These are phyloP conservation scores for Penicillium angulare DNA, from an alignment of 495 filamentous ascomycete species.

Conservation along the genomic window DNA sequence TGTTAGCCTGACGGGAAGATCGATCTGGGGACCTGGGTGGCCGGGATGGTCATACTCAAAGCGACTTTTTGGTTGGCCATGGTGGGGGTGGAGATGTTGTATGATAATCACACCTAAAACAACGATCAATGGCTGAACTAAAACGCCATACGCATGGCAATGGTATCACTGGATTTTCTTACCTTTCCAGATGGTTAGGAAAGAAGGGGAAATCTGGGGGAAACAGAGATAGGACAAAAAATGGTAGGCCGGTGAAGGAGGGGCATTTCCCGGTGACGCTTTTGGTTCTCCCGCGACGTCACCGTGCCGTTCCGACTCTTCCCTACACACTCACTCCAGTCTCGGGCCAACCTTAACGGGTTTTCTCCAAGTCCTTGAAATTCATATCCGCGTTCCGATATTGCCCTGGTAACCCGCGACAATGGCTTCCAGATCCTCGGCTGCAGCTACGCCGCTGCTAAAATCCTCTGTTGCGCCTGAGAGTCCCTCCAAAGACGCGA, in stretches of 20 bases:
- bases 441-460: constrained; percentile 34
- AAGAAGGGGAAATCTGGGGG: constrained; percentile 16
- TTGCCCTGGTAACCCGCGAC: constrained; percentile 2
- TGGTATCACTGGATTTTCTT: constrained; percentile 3
- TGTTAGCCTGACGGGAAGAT: constrained; percentile 16
- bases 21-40: constrained; percentile 13
- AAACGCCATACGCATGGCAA: not conserved
- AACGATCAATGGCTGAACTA: constrained; percentile 25
- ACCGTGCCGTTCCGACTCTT: constrained; percentile 38
- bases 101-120: constrained; percentile 19
- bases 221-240: constrained; percentile 23
- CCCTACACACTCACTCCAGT: constrained; percentile 34
- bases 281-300: constrained; percentile 37
- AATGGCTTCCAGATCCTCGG: constrained; percentile 43
- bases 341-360: constrained; percentile 12
- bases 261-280: constrained; percentile 42
- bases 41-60: constrained; percentile 64
- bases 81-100: constrained; percentile 26
- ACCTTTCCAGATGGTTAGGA: constrained; percentile 24
- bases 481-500: constrained; percentile 37
- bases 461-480: constrained; percentile 44
- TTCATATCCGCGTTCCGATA: constrained; percentile 10
- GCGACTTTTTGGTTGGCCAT: constrained; percentile 92
- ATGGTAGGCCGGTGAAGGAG: constrained; percentile 26
- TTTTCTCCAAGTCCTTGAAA: constrained; percentile 3